These are phyloP conservation scores for Akanthomyces lecanii DNA, from an alignment of 2,329 filamentous ascomycete genomes.

Conservation along the genomic window DNA sequence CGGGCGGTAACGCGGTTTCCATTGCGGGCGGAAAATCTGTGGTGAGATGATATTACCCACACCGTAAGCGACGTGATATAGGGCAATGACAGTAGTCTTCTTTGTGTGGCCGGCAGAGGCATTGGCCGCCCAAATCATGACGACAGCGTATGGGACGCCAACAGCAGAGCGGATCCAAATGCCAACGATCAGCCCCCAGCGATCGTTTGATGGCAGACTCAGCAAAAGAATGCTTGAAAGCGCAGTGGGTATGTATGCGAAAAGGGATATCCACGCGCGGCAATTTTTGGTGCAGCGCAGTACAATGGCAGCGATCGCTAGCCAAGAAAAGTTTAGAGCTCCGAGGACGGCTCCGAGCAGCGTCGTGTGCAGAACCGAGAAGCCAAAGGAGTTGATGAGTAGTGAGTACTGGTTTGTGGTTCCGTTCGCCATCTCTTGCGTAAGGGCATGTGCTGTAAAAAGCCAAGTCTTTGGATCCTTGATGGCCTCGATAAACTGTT, in stretches of 20 bases:
- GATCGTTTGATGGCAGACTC: slow-evolving; percentile 17
- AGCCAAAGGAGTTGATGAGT: slow-evolving; percentile 42
- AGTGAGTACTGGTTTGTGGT: slow-evolving; percentile 38
- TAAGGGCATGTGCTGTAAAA: slow-evolving; percentile 27
- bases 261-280: slow-evolving; percentile 19
- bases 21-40: slow-evolving; percentile 26
- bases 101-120: slow-evolving; percentile 35
- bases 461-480: slow-evolving; percentile 30
- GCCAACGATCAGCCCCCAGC: slow-evolving; percentile 20
- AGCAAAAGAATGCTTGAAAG: slow-evolving; percentile 19
- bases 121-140: slow-evolving; percentile 22
- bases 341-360: slow-evolving; percentile 21
- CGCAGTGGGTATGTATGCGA: slow-evolving; percentile 18
- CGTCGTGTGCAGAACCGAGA: slow-evolving; percentile 34
- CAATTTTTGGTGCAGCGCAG: slow-evolving; percentile 14
- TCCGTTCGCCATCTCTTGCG: slow-evolving; percentile 36
- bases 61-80: slow-evolving; percentile 35
- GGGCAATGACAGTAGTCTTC: slow-evolving; percentile 37
- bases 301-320: slow-evolving; percentile 12
- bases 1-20: slow-evolving; percentile 21
- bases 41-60: slow-evolving; percentile 35
- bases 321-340: slow-evolving; percentile 16
- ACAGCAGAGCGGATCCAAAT: slow-evolving; percentile 18
- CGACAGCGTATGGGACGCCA: slow-evolving; percentile 21
- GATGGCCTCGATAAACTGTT: slow-evolving; percentile 29